phyloP scores from a whole-genome alignment of 2,329 filamentous ascomycete species.

The Aspergillus luchuensis region DNA sequence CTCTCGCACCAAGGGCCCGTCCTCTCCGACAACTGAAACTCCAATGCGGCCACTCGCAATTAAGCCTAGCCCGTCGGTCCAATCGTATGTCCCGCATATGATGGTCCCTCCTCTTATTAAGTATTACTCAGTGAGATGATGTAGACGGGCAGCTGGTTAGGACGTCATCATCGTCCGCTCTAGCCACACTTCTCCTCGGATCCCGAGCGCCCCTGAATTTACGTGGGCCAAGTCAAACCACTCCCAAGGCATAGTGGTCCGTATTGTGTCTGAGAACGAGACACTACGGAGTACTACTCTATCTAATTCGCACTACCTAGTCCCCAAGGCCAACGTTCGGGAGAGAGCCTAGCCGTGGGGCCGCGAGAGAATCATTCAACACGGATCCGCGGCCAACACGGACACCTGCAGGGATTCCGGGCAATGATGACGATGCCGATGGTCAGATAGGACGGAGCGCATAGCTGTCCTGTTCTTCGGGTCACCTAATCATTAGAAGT shows the following conservation, averaged over 20 bases:
- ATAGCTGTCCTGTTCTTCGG: slow-evolving; percentile 8
- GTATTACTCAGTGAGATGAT: neutral
- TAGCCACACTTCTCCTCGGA: slow-evolving; percentile 1
- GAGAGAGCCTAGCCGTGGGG: slow-evolving; percentile 18
- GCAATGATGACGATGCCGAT: slow-evolving; percentile 8
- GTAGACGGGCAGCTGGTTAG: neutral
- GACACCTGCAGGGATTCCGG: slow-evolving; percentile 20
- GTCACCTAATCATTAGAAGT: neutral
- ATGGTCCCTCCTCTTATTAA: neutral
- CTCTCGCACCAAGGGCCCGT: neutral
- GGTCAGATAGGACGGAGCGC: neutral
- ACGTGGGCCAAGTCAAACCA: slow-evolving; percentile 3
- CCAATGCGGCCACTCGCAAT: slow-evolving; percentile 7
- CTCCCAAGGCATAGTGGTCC: neutral
- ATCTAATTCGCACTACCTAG: neutral
- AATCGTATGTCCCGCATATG: slow-evolving; percentile 2
- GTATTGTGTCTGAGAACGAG: neutral
- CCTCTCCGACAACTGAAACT: slow-evolving; percentile 6
- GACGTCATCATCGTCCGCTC: slow-evolving; percentile 6
- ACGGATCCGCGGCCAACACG: slow-evolving; percentile 22
- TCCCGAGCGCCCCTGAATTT: slow-evolving; percentile 10
- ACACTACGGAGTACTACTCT: neutral
- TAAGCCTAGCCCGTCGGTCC: slow-evolving; percentile 1
- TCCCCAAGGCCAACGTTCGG: neutral
- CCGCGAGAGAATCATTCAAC: slow-evolving; percentile 8